Evolutionary conservation across 1,139 yeast genomes (phyloP).

Genomic region (Nakaseomyces kungkrabaensis): DNA sequence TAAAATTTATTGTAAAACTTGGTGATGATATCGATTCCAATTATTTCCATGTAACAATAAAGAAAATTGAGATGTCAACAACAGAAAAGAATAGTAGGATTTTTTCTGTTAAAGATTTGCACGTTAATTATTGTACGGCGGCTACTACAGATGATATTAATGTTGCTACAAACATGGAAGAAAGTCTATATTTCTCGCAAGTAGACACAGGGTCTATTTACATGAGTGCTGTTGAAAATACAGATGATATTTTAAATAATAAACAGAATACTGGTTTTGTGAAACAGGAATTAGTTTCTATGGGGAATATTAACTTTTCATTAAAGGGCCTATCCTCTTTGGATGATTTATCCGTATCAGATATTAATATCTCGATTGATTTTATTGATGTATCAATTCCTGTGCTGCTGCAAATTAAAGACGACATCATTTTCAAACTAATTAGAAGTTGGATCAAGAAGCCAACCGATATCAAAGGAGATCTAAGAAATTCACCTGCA

Average conservation of each 20-base stretch:
- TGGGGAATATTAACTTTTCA: constrained; percentile 34
- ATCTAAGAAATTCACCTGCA: constrained; percentile 7
- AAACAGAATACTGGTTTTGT: constrained; percentile 4
- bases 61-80: background rate
- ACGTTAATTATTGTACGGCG: background rate
- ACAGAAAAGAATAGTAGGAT: constrained; percentile 1
- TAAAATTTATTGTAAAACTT: constrained; percentile 8
- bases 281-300: constrained; percentile 12
- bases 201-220: constrained; percentile 66
- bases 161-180: constrained; percentile 32
- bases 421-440: constrained; percentile 6
- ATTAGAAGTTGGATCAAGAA: background rate
- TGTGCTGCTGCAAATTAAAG: constrained; percentile 9
- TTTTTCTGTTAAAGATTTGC: background rate
- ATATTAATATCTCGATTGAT: constrained; percentile 11
- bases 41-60: background rate
- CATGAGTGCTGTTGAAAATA: constrained; percentile 64
- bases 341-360: constrained; percentile 32
- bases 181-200: constrained; percentile 58
- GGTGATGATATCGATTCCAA: background rate
- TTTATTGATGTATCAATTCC: constrained; percentile 9
- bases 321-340: constrained; percentile 46
- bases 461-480: background rate
- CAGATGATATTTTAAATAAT: background rate
- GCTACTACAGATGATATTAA: background rate